Base-by-base conservation (phyloP, 495 filamentous ascomycete genomes). In the Lophiotrema nucula region DNA sequence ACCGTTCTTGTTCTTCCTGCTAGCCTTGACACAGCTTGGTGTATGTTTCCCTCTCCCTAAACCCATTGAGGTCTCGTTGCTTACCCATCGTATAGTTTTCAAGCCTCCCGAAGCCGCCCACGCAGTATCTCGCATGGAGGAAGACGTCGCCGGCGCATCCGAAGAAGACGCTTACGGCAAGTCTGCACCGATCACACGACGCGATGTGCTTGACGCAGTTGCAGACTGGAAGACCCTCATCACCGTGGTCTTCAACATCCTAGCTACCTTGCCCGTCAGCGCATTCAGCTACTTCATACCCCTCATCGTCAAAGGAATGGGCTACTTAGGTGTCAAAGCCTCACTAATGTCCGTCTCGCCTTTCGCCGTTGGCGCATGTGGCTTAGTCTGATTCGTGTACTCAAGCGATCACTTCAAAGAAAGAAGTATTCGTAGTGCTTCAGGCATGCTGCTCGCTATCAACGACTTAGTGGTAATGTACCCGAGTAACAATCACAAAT, bases 291-390 rank as follows among this genome's bases (percentile, higher is more conserved):
- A 39, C 23, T 58, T 58, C 28, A 42, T 58, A 31, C 55, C 55
- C 12, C 42, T 58, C 13, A 44, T 56, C 22, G 39, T 56, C 12
- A n/a, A 62, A 22, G 60, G 60, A 2, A 53, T 63, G 11, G 60
- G 55, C 8, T 59, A 63, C 38, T 12, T n/a, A 6, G 60, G 60
- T 3, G 24, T 53, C 4, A 33, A 18, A 19, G 60, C 60, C 15
- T 41, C 21, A 2, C 39, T 63, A 28, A 63, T 63, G 60, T 51
- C 19, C 21, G 60, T 63, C n/a, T 47, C 60, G 2, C 60, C 55
- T 5, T 63, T 52, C 47, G 55, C 53, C 2, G 56, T 63, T 15
- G 60, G 60, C 6, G 47, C 60, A 21, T 41, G 31, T 15, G 46
- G 37, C 11, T 37, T 60, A 3, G 21, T 60, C 25, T 4, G 12